Conservation (phyloP, 2,329 filamentous ascomycete genomes). For the Ophiostoma ips region DNA sequence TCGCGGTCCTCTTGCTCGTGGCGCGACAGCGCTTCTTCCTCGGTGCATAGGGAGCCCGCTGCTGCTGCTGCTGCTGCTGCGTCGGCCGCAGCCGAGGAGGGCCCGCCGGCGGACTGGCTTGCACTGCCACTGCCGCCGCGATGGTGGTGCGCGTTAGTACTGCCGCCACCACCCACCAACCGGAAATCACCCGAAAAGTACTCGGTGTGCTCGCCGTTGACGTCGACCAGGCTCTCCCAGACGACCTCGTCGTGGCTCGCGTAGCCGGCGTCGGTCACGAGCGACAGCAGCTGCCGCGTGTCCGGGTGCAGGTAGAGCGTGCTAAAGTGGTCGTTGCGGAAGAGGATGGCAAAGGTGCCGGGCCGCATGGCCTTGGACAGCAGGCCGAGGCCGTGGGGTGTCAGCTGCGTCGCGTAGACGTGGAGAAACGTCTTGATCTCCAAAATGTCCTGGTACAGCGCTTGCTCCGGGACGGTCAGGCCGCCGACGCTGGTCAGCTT, state of each 20-base stretch:
- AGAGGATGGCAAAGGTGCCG: conserved; percentile 77
- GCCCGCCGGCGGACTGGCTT: conserved; percentile 7
- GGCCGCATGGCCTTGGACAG: conserved; percentile 57
- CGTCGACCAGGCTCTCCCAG: conserved; percentile 86
- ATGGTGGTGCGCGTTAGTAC: conserved; percentile 13
- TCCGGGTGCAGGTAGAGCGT: conserved; percentile 82
- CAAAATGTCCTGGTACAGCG: conserved; percentile 67
- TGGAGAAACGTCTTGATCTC: conserved; percentile 74
- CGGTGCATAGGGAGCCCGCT: no score
- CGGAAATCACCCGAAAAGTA: conserved; percentile 87
- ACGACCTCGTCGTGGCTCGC: conserved; percentile 79
- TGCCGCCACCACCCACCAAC: conserved; percentile 56
- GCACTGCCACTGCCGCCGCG: neutral
- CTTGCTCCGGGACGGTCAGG: conserved; percentile 59
- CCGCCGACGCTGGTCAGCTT: conserved; percentile 47
- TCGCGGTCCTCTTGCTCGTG: conserved; percentile 70
- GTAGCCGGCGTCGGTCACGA: conserved; percentile 91
- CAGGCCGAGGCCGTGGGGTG: conserved; percentile 62
- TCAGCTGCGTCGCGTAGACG: conserved; percentile 74
- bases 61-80: neutral
- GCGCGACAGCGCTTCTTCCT: conserved; percentile 15
- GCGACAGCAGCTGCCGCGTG: conserved; percentile 58
- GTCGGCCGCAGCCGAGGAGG: neutral
- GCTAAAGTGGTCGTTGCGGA: conserved; percentile 94
- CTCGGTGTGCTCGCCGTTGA: conserved; percentile 68